Conservation (phyloP, 2,329 filamentous ascomycete species). For the Plenodomus tracheiphilus region DNA sequence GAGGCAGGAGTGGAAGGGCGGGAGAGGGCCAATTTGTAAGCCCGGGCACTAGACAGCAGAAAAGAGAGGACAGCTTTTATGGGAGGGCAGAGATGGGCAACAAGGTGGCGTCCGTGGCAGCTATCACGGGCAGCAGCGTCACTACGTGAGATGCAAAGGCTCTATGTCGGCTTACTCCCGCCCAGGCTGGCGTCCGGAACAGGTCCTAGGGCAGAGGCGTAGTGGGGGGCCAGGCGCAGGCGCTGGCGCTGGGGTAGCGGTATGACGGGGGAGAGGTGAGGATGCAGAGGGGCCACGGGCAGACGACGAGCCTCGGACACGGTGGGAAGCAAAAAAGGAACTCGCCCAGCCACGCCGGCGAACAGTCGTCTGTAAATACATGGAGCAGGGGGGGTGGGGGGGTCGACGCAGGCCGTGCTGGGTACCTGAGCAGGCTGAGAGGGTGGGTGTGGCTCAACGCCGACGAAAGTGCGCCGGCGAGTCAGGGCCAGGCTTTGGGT, state of each 20-base stretch:
- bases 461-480: constrained; percentile 27
- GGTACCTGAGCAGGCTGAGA: constrained; percentile 36
- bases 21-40: constrained; percentile 38
- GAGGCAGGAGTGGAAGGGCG: constrained; percentile 40
- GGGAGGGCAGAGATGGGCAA: constrained; percentile 16
- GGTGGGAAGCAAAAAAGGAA: constrained; percentile 36
- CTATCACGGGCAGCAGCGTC: constrained; percentile 24
- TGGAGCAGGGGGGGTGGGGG: constrained; percentile 27
- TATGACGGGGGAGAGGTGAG: constrained; percentile 24
- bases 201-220: constrained; percentile 29
- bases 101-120: constrained; percentile 18
- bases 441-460: constrained; percentile 44
- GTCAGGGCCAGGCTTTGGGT: constrained; percentile 23
- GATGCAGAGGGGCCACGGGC: constrained; percentile 35
- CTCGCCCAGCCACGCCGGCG: constrained; percentile 38
- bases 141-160: constrained; percentile 19
- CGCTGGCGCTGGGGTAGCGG: background rate
- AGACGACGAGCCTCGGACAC: constrained; percentile 20
- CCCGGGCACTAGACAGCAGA: constrained; percentile 26
- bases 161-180: constrained; percentile 24
- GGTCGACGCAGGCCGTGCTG: constrained; percentile 31
- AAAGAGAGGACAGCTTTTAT: constrained; percentile 20
- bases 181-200: constrained; percentile 27
- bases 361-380: constrained; percentile 32
- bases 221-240: constrained; percentile 22